Evolutionary conservation across 2,329 filamentous ascomycete genomes (phyloP).

Genomic region (Aspergillus transmontanensis): DNA sequence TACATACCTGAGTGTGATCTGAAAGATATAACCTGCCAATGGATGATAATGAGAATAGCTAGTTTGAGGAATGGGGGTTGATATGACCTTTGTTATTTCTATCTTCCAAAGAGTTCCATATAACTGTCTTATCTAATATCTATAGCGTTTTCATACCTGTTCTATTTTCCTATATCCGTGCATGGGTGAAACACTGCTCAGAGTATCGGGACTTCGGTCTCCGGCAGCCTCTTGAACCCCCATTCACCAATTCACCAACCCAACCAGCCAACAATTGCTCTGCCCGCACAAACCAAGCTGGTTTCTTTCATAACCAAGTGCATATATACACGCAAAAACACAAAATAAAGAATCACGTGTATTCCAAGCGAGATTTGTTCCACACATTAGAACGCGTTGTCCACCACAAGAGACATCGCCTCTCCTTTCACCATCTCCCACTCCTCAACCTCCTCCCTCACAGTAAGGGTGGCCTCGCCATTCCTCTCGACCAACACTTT

Average conservation of each 20-base stretch:
- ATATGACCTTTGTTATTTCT: neutral
- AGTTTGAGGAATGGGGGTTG: neutral
- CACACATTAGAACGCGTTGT: neutral
- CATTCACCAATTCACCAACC: neutral
- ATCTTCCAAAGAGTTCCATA: too few relatives aligned
- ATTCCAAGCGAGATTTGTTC: too few relatives aligned
- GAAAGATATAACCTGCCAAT: neutral
- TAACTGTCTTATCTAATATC: neutral
- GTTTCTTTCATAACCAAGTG: neutral
- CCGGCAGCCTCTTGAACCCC: neutral
- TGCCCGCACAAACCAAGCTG: neutral
- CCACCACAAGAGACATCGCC: neutral
- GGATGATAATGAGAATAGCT: neutral
- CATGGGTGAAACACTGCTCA: neutral
- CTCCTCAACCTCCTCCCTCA: constrained; percentile 19
- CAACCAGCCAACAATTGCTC: neutral
- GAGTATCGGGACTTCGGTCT: neutral
- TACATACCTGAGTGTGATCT: neutral
- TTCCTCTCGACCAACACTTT: constrained; percentile 32
- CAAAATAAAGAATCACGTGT: neutral
- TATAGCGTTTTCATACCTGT: neutral
- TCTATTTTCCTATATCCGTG: neutral
- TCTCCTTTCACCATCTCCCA: constrained; percentile 1
- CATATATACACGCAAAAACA: neutral
- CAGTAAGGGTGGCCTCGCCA: constrained; percentile 21